phyloP scores from a whole-genome alignment of 257 asterid genomes.

The Solanum appendiculatum region DNA sequence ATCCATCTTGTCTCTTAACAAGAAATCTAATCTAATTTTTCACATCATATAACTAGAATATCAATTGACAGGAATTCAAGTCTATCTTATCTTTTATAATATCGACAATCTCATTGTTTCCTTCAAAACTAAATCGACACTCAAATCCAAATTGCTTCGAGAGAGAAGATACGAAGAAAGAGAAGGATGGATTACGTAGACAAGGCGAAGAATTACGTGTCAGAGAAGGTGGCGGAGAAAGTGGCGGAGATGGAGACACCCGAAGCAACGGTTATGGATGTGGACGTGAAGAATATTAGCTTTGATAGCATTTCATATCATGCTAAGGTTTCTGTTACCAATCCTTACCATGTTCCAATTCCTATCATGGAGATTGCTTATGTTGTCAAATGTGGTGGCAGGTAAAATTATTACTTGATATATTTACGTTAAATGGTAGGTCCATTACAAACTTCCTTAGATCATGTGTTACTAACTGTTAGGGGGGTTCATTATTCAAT shows the following conservation, averaged over 20 bases:
- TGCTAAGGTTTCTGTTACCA: slow-evolving; percentile 41
- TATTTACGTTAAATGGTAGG: neutral
- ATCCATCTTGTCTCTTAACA: neutral
- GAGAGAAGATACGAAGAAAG: neutral
- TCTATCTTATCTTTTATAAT: neutral
- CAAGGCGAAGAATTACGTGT: slow-evolving; percentile 34
- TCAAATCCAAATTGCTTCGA: neutral
- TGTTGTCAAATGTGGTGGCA: slow-evolving; percentile 42
- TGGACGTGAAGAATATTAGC: slow-evolving; percentile 56
- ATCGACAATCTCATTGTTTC: neutral
- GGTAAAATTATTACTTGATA: neutral
- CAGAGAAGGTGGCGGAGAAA: slow-evolving; percentile 22
- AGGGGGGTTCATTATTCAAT: neutral
- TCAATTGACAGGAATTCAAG: neutral
- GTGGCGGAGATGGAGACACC: slow-evolving; percentile 52
- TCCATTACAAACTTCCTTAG: neutral
- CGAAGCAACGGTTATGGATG: slow-evolving; percentile 50
- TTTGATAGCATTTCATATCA: slow-evolving; percentile 44
- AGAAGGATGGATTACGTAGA: slow-evolving; percentile 43
- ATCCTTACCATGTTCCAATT: slow-evolving; percentile 46
- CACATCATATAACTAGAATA: neutral
- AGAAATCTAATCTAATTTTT: neutral
- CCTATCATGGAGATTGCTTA: slow-evolving; percentile 61
- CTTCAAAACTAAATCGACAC: neutral
- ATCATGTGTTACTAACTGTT: too few species aligned